phyloP scores from a whole-genome alignment of 495 filamentous ascomycete species.

The Talaromyces ruber region DNA sequence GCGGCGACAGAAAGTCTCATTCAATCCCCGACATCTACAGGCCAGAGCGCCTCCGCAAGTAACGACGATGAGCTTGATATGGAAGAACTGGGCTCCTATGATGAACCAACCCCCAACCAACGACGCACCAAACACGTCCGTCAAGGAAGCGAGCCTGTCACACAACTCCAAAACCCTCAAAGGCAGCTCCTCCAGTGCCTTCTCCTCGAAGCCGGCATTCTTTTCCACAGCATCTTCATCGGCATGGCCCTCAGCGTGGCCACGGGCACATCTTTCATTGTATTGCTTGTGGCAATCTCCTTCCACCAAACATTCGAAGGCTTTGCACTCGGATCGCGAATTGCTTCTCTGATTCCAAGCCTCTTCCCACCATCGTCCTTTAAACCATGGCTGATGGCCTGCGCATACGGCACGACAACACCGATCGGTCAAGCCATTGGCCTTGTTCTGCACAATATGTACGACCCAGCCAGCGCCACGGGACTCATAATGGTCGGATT shows the following conservation, averaged over 20 bases:
- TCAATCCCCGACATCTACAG: background rate
- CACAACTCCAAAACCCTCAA: conserved; percentile 30
- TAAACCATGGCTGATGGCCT: conserved; percentile 88
- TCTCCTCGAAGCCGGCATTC: conserved; percentile 74
- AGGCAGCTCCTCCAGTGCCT: conserved; percentile 69
- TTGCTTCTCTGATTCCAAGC: conserved; percentile 53
- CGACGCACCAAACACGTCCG: background rate
- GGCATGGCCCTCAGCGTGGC: conserved; percentile 84
- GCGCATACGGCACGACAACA: conserved; percentile 86
- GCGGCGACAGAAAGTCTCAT: background rate
- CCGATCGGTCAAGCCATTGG: conserved; percentile 88
- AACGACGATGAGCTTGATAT: conserved; percentile 22
- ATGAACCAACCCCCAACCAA: background rate
- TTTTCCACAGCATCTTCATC: conserved; percentile 85
- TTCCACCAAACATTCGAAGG: conserved; percentile 86
- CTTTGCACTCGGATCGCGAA: conserved; percentile 64
- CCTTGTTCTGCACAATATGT: conserved; percentile 69
- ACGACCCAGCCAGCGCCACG: conserved; percentile 72
- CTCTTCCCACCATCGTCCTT: conserved; percentile 39
- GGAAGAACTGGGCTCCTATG: conserved; percentile 22
- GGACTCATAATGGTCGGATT: conserved; percentile 85
- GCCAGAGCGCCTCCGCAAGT: conserved; percentile 7
- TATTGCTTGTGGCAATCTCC: conserved; percentile 72
- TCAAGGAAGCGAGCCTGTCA: background rate
- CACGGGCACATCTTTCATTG: conserved; percentile 65